Conservation (phyloP, 179 eudicot species). For the Vitellaria paradoxa region DNA sequence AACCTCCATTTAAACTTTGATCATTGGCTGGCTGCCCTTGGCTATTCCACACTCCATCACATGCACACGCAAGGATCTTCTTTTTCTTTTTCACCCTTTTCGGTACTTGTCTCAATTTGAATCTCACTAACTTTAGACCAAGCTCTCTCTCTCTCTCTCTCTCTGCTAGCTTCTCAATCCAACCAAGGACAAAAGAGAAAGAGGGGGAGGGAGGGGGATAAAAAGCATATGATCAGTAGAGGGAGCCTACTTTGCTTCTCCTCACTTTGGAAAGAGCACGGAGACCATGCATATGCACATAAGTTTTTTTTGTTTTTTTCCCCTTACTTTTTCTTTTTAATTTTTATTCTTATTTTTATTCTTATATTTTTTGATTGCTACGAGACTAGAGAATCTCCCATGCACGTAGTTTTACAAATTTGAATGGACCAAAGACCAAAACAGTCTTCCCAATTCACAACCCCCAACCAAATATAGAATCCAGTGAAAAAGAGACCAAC, state of each 20-base stretch:
- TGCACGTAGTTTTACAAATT: slow-evolving; percentile 14
- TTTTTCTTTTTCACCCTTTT: slow-evolving; percentile 5
- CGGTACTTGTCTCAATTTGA: slow-evolving; percentile 4
- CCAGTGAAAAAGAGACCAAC: too few relatives aligned
- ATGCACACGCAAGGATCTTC: neutral
- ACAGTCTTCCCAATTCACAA: slow-evolving; percentile 9
- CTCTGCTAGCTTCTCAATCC: neutral
- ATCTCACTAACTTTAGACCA: slow-evolving; percentile 13
- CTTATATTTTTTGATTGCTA: slow-evolving; percentile 12
- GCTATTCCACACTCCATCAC: neutral
- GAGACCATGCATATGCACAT: too few relatives aligned
- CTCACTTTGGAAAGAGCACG: too few relatives aligned
- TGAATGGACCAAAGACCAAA: slow-evolving; percentile 43
- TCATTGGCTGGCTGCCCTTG: too few relatives aligned
- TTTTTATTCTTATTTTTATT: too few relatives aligned
- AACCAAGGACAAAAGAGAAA: neutral
- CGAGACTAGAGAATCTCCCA: slow-evolving; percentile 16
- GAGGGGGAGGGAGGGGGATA: neutral
- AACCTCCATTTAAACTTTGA: too few relatives aligned
- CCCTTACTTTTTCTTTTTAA: too few relatives aligned
- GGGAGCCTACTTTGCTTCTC: too few relatives aligned
- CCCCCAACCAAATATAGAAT: too few relatives aligned
- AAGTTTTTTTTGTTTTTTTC: too few relatives aligned
- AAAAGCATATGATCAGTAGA: neutral
- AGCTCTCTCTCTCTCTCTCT: too few relatives aligned